Base-by-base conservation (phyloP, 116 monocot species). In the Posidonia oceanica region DNA sequence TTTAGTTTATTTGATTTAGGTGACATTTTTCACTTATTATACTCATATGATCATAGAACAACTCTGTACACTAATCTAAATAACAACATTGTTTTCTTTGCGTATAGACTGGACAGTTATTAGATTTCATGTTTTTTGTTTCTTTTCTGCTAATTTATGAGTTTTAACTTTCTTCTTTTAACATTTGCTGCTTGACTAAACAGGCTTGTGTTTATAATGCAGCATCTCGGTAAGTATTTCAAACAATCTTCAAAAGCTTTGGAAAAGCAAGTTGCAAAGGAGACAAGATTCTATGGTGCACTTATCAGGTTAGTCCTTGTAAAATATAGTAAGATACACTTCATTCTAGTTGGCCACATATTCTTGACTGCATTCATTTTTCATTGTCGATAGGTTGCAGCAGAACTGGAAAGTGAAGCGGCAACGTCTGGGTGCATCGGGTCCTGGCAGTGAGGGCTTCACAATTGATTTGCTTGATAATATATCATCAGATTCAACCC, bases 341-440 rank as follows among this genome's bases (percentile, higher is more conserved):
- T 52, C 44, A 11, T 7, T 17, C 16, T 54, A 14, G 5, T 53
- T 22, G 12, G 44, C 2, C 36, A 8, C n/a, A 66, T 23, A 48
- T 20, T 39, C 48, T 15, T 17, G 44, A 54, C 14, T 39, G 14
- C 13, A 15, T 57, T 70, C 3, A 39, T 74, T 74, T 62, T 54
- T 36, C n/a, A 20, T 55, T 55, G 8, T 39, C 39, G 12, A 72
- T 76, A 97, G 97, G 72, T 70, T 97, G 74, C 97, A 97, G 82
- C 83, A 89, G 70, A 92, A 97, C 67, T 97, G 97, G 97, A 97
- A 92, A 79, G 87, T 97, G 21, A 97, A 97, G 68, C 84, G 92
- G 54, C 96, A 89, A 21, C 97, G 89, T 66, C 37, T 82, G n/a
- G 74, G 66, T 36, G 63, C 62, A 54, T 52, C 74, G 83, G 84